These are phyloP conservation scores for Lachnellula subtilissima DNA, from an alignment of 2,329 filamentous ascomycete genomes.

Conservation along the genomic window DNA sequence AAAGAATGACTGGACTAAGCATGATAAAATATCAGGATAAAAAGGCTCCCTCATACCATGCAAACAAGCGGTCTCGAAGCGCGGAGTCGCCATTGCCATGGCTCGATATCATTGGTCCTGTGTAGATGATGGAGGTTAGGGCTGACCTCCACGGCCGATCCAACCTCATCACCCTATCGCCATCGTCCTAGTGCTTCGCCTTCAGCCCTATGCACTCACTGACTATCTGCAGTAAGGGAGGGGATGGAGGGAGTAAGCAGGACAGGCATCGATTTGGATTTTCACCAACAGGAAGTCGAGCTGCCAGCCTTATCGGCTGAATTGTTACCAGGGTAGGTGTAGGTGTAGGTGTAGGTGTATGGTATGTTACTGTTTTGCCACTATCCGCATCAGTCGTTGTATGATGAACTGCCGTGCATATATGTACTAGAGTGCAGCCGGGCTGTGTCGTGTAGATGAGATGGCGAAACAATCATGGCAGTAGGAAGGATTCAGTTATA, in stretches of 20 bases:
- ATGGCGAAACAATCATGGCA: not conserved
- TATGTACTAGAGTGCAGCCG: not conserved
- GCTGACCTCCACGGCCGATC: not conserved
- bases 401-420: not conserved
- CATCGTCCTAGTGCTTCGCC: not conserved
- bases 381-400: not conserved
- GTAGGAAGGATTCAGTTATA: not conserved
- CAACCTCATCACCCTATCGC: not conserved
- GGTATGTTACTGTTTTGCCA: not conserved
- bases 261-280: not conserved
- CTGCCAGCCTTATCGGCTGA: not conserved
- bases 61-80: not conserved
- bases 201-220: slow-evolving; percentile 3
- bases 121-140: not conserved
- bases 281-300: not conserved
- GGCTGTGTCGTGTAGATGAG: slow-evolving; percentile 2
- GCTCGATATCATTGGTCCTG: not conserved
- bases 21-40: not conserved
- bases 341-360: no score
- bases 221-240: not conserved
- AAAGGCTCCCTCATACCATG: not conserved
- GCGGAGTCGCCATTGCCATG: not conserved
- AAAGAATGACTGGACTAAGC: no score
- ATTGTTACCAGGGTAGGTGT: no score
- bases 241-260: not conserved